Percentiles rank a stretch among this genome's conserved stretches.
These are phyloP conservation scores for Hsuehochloa calcarea DNA, from an alignment of 176 grass and related monocot genomes.

Conservation along the genomic window DNA sequence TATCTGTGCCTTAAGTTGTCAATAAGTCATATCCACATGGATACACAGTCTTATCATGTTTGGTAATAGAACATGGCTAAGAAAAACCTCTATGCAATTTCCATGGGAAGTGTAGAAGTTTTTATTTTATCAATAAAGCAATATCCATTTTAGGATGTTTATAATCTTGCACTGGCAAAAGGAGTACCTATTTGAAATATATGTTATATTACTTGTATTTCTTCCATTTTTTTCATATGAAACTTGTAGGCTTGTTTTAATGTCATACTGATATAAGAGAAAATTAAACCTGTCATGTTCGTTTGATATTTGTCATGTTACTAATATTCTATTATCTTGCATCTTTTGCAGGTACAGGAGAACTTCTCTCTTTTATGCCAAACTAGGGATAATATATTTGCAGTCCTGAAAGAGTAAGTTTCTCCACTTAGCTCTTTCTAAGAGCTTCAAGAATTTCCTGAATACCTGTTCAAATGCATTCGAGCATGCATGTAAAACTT, in stretches of 20 bases:
- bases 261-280: neutral
- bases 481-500: neutral
- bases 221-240: neutral
- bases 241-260: neutral
- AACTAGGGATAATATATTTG: conserved; percentile 68
- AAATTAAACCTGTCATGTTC: neutral
- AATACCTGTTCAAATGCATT: neutral
- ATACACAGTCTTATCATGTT: neutral
- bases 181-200: neutral
- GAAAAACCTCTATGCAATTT: neutral
- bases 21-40: neutral
- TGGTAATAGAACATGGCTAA: neutral
- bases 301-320: neutral
- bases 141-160: neutral
- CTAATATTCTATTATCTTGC: neutral
- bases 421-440: neutral
- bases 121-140: neutral
- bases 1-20: neutral
- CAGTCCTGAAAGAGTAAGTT: conserved; percentile 66
- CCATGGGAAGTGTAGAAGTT: neutral
- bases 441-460: neutral
- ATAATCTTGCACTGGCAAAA: neutral
- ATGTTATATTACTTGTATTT: neutral
- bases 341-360: conserved; percentile 60
- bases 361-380: conserved; percentile 62